These are phyloP conservation scores for Diplodia scrobiculata DNA, from an alignment of 2,329 filamentous ascomycete genomes.

Conservation along the genomic window DNA sequence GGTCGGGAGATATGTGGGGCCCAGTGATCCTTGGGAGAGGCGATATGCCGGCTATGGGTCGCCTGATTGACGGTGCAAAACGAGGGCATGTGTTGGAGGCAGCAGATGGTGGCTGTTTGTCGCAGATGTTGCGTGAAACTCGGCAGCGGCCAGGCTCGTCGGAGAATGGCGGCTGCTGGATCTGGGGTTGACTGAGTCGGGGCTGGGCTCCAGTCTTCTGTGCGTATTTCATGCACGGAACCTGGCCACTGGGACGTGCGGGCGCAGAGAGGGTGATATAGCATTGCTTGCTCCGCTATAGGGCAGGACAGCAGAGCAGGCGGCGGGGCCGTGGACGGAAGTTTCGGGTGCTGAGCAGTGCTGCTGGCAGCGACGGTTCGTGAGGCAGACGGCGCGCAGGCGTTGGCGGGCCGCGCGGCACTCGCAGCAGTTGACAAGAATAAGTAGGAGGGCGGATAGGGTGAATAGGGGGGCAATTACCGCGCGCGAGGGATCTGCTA, in stretches of 20 bases:
- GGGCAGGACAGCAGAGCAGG: background rate
- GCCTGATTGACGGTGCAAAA: background rate
- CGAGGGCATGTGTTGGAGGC: background rate
- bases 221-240: conserved; percentile 9
- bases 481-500: conserved; percentile 10
- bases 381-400: too few species aligned
- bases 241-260: conserved; percentile 9
- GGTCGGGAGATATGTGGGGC: conserved; percentile 5
- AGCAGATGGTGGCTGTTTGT: background rate
- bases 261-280: background rate
- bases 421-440: background rate
- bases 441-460: background rate
- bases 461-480: conserved; percentile 1
- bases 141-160: background rate
- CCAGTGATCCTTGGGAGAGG: background rate
- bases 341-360: background rate
- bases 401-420: background rate
- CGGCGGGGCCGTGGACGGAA: background rate
- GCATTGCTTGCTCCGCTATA: conserved; percentile 15
- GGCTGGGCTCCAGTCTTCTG: background rate
- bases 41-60: background rate
- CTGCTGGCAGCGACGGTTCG: background rate
- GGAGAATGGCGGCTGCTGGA: conserved; percentile 9
- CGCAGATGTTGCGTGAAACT: background rate
- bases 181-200: conserved; percentile 22